These are phyloP conservation scores for Nannochloropsis gaditana DNA, from an alignment of 108 stramenopile species.

Conservation along the genomic window DNA sequence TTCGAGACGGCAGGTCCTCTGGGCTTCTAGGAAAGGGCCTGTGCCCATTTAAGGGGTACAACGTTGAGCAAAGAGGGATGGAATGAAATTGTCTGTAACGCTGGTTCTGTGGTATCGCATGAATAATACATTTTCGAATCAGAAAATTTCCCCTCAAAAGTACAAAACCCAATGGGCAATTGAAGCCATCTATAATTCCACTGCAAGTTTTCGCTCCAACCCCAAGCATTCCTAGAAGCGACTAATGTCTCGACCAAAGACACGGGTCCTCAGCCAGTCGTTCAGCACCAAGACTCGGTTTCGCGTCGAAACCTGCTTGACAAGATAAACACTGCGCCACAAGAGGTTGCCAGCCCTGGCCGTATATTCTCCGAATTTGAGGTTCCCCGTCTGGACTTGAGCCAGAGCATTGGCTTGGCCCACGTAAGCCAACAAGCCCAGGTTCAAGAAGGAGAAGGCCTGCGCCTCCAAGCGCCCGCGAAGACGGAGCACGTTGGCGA, in stretches of 20 bases:
- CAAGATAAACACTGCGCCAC: constrained; percentile 65
- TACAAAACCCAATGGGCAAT: no score
- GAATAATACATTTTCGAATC: no score
- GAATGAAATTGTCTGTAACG: no score
- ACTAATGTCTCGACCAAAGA: constrained; percentile 54
- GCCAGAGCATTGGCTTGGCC: constrained; percentile 63
- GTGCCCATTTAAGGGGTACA: no score
- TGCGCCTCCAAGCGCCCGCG: constrained; percentile 38
- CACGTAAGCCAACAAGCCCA: constrained; percentile 84
- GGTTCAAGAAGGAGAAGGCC: constrained; percentile 88
- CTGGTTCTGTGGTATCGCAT: no score
- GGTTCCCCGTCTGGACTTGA: constrained; percentile 27
- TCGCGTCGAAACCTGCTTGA: constrained; percentile 73
- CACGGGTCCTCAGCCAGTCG: constrained; percentile 75
- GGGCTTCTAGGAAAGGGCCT: no score
- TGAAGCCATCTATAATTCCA: no score
- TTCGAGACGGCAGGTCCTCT: no score
- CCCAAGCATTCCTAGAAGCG: constrained; percentile 20
- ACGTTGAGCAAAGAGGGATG: no score
- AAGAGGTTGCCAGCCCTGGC: constrained; percentile 30
- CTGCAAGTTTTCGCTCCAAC: neutral
- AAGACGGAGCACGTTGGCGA: constrained; percentile 28
- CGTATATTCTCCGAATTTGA: neutral
- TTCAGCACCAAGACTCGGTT: constrained; percentile 75
- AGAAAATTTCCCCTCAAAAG: no score